Percentiles rank a stretch among this genome's conserved stretches.
phyloP scores from a whole-genome alignment of 805 yeast species.

The Starmerella geochares region DNA sequence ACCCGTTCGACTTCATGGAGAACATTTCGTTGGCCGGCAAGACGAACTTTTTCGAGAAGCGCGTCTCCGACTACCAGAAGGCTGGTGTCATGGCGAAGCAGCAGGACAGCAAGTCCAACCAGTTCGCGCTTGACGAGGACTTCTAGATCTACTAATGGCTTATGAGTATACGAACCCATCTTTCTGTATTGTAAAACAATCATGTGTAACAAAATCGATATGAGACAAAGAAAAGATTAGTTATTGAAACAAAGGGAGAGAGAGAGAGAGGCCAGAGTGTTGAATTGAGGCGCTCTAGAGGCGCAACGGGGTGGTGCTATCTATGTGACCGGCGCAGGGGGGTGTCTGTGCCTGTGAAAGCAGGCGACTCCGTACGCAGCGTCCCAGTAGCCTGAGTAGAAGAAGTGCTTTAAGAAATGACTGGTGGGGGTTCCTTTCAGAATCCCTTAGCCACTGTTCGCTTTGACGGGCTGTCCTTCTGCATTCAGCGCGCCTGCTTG shows the following conservation, averaged over 20 bases:
- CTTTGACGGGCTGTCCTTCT: neutral
- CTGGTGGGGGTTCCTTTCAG: too few relatives aligned
- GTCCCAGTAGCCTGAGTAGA: too few relatives aligned
- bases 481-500: slow-evolving; percentile 11
- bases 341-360: too few relatives aligned
- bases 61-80: slow-evolving; percentile 97
- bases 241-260: too few relatives aligned
- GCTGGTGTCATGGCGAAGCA: slow-evolving; percentile 95
- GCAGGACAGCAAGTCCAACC: slow-evolving; percentile 35
- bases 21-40: slow-evolving; percentile 96
- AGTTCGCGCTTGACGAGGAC: slow-evolving; percentile 85
- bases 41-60: slow-evolving; percentile 97
- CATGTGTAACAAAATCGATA: neutral
- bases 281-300: too few relatives aligned
- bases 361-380: too few relatives aligned
- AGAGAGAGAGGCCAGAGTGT: too few relatives aligned
- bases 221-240: neutral
- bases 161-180: slow-evolving; percentile 4
- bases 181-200: neutral
- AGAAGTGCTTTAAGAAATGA: too few relatives aligned
- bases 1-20: slow-evolving; percentile 98
- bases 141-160: slow-evolving; percentile 42
- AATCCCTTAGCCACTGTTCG: too few relatives aligned
- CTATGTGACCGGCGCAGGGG: too few relatives aligned
- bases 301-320: too few relatives aligned